These are phyloP conservation scores for Magnaporthiopsis incrustans DNA, from an alignment of 2,329 filamentous ascomycete genomes.

Conservation along the genomic window DNA sequence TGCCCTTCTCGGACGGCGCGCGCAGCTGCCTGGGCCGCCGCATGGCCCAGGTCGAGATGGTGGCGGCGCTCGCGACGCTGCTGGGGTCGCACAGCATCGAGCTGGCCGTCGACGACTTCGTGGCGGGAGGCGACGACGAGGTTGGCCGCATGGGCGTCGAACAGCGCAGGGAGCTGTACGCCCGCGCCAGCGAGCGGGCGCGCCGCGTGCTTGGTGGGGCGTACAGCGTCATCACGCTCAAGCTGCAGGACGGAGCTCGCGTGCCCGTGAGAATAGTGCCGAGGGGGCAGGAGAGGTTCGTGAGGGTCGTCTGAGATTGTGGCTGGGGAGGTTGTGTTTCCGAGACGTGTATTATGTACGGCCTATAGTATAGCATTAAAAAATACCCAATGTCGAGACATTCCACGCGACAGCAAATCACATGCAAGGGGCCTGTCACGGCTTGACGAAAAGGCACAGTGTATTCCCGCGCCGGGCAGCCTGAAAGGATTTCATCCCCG, in stretches of 20 bases:
- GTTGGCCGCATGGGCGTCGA: constrained; percentile 39
- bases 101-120: constrained; percentile 57
- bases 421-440: too few relatives aligned
- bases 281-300: constrained; percentile 63
- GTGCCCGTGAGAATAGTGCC: constrained; percentile 62
- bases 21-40: constrained; percentile 50
- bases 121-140: constrained; percentile 40
- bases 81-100: constrained; percentile 59
- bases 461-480: not conserved
- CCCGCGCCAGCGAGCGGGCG: constrained; percentile 41
- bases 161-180: constrained; percentile 47
- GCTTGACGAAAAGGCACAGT: not conserved
- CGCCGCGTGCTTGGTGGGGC: not conserved
- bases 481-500: not conserved
- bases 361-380: too few relatives aligned
- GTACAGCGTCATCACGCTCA: constrained; percentile 54
- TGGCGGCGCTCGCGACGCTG: constrained; percentile 45
- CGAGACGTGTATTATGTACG: too few relatives aligned
- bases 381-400: not conserved
- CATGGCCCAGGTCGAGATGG: constrained; percentile 52
- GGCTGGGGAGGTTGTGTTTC: too few relatives aligned
- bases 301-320: constrained; percentile 14
- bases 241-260: constrained; percentile 50
- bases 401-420: too few relatives aligned
- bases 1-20: constrained; percentile 52